Percentiles rank a stretch among this genome's conserved stretches.
Evolutionary conservation across 2,329 filamentous ascomycete genomes (phyloP).

Genomic region (Malbranchea cinnamomea): DNA sequence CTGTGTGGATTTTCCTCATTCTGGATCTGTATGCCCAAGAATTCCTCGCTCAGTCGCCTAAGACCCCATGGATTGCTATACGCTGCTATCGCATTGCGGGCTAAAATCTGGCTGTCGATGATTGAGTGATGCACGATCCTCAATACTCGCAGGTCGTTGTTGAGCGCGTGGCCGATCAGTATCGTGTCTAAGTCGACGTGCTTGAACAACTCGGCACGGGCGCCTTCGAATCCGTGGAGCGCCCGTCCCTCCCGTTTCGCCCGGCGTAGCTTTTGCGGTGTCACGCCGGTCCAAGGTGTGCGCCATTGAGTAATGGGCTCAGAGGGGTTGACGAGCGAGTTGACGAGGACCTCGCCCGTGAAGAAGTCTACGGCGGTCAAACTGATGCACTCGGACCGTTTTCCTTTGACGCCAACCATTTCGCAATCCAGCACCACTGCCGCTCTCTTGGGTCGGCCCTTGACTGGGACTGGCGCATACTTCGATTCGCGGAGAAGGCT

Average conservation of each 20-base stretch:
- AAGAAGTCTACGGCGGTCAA: slow-evolving; percentile 32
- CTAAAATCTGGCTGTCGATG: slow-evolving; percentile 32
- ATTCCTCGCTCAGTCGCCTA: slow-evolving; percentile 19
- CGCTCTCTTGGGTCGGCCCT: not conserved
- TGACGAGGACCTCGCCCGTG: slow-evolving; percentile 32
- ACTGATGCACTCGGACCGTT: slow-evolving; percentile 20
- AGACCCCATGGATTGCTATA: slow-evolving; percentile 19
- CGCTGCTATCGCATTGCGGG: slow-evolving; percentile 20
- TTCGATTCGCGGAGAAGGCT: not conserved
- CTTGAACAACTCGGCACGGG: slow-evolving; percentile 28
- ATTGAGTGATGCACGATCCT: slow-evolving; percentile 28
- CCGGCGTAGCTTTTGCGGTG: slow-evolving; percentile 14
- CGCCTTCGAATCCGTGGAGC: slow-evolving; percentile 29
- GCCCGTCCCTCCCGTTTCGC: slow-evolving; percentile 18
- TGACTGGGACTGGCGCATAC: not conserved
- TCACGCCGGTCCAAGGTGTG: slow-evolving; percentile 27
- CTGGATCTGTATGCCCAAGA: slow-evolving; percentile 25
- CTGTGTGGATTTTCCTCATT: slow-evolving; percentile 27
- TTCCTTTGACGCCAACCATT: slow-evolving; percentile 21
- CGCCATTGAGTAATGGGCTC: slow-evolving; percentile 23
- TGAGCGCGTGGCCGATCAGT: slow-evolving; percentile 34
- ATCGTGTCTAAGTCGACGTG: slow-evolving; percentile 31
- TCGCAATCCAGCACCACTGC: slow-evolving; percentile 36
- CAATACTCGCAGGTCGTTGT: slow-evolving; percentile 32
- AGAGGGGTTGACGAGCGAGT: slow-evolving; percentile 27